Evolutionary conservation across 345 rosid genomes (phyloP).

Genomic region (Excoecaria cochinchinensis): DNA sequence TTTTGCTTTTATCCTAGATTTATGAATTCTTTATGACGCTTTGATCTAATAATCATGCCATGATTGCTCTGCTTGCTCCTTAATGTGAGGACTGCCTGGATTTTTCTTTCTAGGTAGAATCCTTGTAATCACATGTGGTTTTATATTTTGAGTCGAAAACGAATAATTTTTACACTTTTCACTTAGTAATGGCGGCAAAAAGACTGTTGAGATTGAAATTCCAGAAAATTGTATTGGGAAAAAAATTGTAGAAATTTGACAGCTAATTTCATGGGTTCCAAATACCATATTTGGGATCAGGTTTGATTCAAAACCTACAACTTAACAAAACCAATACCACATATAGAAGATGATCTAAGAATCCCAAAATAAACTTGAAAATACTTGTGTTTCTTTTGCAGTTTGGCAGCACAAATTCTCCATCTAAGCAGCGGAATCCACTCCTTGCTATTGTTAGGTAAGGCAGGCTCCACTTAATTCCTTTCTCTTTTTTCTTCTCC

Average conservation of each 20-base stretch:
- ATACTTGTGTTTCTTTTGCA: constrained; percentile 27
- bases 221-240: background rate
- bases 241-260: constrained; percentile 8
- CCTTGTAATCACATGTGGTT: background rate
- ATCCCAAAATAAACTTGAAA: background rate
- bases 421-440: constrained; percentile 49
- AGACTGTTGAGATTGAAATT: background rate
- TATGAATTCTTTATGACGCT: too few relatives aligned
- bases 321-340: background rate
- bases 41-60: background rate
- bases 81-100: background rate
- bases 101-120: background rate
- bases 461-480: constrained; percentile 27
- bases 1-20: too few relatives aligned
- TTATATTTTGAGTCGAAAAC: background rate
- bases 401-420: constrained; percentile 42
- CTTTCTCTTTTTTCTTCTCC: background rate
- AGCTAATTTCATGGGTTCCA: constrained; percentile 84
- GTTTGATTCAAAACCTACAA: constrained; percentile 26
- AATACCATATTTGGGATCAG: constrained; percentile 85
- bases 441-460: constrained; percentile 71
- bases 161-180: background rate
- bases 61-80: background rate
- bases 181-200: background rate
- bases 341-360: background rate